Conservation (phyloP, 352 stramenopile genomes). For the Phytophthora sp. region DNA sequence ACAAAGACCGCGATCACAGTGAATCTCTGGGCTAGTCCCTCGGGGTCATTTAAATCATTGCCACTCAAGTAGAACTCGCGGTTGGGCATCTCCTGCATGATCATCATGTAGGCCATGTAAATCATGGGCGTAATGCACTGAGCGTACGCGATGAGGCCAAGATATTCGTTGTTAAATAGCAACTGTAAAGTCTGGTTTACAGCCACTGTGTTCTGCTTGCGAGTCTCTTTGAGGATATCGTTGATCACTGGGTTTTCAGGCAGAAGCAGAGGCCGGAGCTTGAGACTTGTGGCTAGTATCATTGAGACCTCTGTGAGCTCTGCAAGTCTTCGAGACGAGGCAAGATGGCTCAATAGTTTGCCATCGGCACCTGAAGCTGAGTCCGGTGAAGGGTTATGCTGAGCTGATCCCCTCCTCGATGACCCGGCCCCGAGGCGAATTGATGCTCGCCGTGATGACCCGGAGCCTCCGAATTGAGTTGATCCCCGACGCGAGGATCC, state of each 20-base stretch:
- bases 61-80: constrained; percentile 32
- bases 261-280: constrained; percentile 21
- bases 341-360: constrained; percentile 16
- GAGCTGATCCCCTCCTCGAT: constrained; percentile 20
- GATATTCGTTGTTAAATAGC: constrained; percentile 54
- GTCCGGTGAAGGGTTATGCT: constrained; percentile 4
- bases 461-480: constrained; percentile 14
- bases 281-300: constrained; percentile 20
- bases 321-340: constrained; percentile 25
- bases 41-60: constrained; percentile 9
- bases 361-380: too few species aligned
- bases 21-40: constrained; percentile 20
- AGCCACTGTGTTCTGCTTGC: constrained; percentile 41
- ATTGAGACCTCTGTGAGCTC: constrained; percentile 24
- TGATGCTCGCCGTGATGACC: constrained; percentile 10
- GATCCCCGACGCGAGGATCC: constrained; percentile 16
- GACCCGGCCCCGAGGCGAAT: constrained; percentile 4
- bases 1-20: constrained; percentile 35
- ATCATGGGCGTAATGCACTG: constrained; percentile 44
- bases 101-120: constrained; percentile 38
- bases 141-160: constrained; percentile 44
- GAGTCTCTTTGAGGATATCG: constrained; percentile 36
- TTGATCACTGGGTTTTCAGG: constrained; percentile 31
- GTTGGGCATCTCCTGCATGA: constrained; percentile 34
- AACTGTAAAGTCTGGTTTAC: constrained; percentile 48